Percentiles rank a stretch among this genome's conserved stretches.
Conservation (phyloP, 2,329 filamentous ascomycete species). For the Fusarium graminum region DNA sequence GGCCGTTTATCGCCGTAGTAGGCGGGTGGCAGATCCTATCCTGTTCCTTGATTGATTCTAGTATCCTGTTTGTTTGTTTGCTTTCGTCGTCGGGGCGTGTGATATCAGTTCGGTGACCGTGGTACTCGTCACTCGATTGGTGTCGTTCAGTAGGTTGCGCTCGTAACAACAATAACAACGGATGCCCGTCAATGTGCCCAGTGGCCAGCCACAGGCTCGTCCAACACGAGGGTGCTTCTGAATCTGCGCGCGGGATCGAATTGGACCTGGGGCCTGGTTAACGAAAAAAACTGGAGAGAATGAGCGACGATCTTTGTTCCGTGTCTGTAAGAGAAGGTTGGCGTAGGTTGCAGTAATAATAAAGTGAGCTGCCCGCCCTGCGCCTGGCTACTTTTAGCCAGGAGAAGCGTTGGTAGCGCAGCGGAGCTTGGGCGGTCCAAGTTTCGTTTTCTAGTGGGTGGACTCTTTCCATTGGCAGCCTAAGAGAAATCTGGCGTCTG, state of each 20-base stretch:
- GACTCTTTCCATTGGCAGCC: constrained; percentile 21
- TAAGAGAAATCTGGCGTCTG: constrained; percentile 17
- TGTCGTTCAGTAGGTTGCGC: constrained; percentile 24
- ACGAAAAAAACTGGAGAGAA: constrained; percentile 40
- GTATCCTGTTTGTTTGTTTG: constrained; percentile 23
- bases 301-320: constrained; percentile 40
- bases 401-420: constrained; percentile 3
- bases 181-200: constrained; percentile 26
- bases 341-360: constrained; percentile 18
- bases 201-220: constrained; percentile 46
- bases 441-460: constrained; percentile 45
- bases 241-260: constrained; percentile 15
- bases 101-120: constrained; percentile 30
- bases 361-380: constrained; percentile 23
- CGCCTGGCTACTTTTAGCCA: constrained; percentile 2
- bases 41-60: constrained; percentile 21
- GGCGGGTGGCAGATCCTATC: constrained; percentile 27
- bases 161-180: constrained; percentile 11
- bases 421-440: constrained; percentile 37
- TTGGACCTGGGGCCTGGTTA: constrained; percentile 13
- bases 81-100: constrained; percentile 8
- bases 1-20: constrained; percentile 24
- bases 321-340: constrained; percentile 27
- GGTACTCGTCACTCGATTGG: constrained; percentile 27
- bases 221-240: constrained; percentile 31